These are phyloP conservation scores for Xylaria sp. DNA, from an alignment of 2,329 filamentous ascomycete species.

Conservation along the genomic window DNA sequence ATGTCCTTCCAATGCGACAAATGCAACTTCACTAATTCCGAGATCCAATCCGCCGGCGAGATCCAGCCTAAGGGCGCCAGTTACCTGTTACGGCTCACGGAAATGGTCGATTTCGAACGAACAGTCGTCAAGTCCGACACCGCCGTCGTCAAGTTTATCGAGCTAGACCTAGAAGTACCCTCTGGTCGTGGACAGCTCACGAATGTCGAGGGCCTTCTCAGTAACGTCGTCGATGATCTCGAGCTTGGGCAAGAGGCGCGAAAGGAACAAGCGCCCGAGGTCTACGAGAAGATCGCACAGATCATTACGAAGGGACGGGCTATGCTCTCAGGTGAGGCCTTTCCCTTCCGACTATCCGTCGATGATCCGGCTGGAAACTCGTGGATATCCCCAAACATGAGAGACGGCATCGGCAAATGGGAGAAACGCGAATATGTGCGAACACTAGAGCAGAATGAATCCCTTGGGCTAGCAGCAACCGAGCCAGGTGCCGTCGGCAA, in stretches of 20 bases:
- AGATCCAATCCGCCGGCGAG: conserved; percentile 90
- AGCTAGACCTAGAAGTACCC: conserved; percentile 93
- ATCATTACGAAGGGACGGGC: conserved; percentile 78
- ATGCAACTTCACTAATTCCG: conserved; percentile 90
- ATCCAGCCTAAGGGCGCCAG: conserved; percentile 89
- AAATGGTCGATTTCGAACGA: conserved; percentile 78
- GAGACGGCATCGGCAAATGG: conserved; percentile 86
- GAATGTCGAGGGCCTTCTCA: conserved; percentile 90
- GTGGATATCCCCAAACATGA: conserved; percentile 89
- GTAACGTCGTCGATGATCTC: conserved; percentile 81
- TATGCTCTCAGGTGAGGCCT: conserved; percentile 80
- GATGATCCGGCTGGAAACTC: conserved; percentile 97
- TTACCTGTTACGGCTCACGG: conserved; percentile 83
- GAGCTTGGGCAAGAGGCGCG: conserved; percentile 83
- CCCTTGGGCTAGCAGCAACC: conserved; percentile 75
- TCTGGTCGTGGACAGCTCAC: conserved; percentile 89
- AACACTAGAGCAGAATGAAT: conserved; percentile 85
- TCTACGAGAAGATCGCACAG: conserved; percentile 79
- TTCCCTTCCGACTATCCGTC: conserved; percentile 88
- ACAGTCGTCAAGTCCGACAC: conserved; percentile 94
- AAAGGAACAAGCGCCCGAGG: conserved; percentile 79
- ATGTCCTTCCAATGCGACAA: conserved; percentile 96
- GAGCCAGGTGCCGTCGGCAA: conserved; percentile 58
- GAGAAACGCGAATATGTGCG: conserved; percentile 84
- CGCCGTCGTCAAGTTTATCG: conserved; percentile 85